Conservation (phyloP, 768 basidiomycete species). For the Tulasnella sp. region DNA sequence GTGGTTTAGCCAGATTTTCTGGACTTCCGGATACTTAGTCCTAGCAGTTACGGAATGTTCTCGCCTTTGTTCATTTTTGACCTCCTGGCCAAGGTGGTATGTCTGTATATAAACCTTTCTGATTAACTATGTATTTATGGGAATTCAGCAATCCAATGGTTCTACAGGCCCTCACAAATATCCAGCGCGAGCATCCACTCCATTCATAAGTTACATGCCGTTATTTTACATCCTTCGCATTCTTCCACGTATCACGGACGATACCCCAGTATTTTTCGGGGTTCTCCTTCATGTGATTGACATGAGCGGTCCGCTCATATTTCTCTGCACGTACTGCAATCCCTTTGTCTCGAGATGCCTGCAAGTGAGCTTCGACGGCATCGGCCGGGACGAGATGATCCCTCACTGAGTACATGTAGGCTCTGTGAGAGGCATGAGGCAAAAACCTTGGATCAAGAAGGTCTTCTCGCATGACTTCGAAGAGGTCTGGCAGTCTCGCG, state of each 20-base stretch:
- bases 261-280: constrained; percentile 18
- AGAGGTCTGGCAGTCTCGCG: neutral
- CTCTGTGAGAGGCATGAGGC: constrained; percentile 14
- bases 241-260: constrained; percentile 17
- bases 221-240: no score
- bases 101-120: no score
- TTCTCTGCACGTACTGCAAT: constrained; percentile 12
- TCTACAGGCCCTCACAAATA: no score
- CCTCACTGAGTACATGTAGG: constrained; percentile 20
- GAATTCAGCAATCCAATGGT: no score
- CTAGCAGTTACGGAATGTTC: no score
- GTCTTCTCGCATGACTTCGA: constrained; percentile 10
- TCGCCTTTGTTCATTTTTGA: no score
- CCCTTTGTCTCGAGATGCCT: neutral
- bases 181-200: no score
- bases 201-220: no score
- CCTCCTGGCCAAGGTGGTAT: no score
- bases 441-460: constrained; percentile 16
- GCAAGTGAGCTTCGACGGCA: constrained; percentile 19
- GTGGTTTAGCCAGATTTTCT: no score
- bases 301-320: constrained; percentile 18
- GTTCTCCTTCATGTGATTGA: constrained; percentile 19
- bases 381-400: constrained; percentile 18
- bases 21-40: no score
- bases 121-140: no score